A percentile compares a stretch with the other conserved stretches of the same genome.
Conservation (phyloP, 2,329 filamentous ascomycete species). For the Calonectria multiphialidica region DNA sequence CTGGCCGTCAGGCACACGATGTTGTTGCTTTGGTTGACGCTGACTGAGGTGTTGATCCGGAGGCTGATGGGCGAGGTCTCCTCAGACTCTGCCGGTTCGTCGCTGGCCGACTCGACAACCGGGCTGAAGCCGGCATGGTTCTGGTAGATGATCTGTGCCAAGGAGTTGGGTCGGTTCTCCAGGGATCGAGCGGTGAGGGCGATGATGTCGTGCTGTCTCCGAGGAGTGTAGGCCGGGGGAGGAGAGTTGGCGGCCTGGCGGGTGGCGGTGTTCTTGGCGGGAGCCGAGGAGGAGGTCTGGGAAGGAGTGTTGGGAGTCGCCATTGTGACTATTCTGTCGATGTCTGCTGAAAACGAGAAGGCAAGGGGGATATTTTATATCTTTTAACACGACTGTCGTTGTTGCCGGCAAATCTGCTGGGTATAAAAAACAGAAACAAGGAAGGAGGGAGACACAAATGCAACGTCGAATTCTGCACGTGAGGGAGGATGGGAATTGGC, state of each 20-base stretch:
- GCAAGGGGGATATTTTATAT: not conserved
- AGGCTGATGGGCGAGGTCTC: conserved; percentile 57
- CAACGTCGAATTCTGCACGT: not conserved
- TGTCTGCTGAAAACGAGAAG: not conserved
- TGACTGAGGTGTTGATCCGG: conserved; percentile 61
- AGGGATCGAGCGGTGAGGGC: conserved; percentile 31
- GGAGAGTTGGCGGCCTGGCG: conserved; percentile 31
- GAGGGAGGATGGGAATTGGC: not conserved
- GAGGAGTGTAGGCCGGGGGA: conserved; percentile 48
- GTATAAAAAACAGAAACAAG: not conserved
- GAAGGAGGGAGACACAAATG: not conserved
- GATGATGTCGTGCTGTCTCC: conserved; percentile 28
- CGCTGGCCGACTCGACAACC: conserved; percentile 17
- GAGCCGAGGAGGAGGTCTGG: conserved; percentile 23
- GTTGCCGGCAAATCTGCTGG: no score
- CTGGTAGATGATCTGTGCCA: conserved; percentile 10
- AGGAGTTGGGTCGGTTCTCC: conserved; percentile 23
- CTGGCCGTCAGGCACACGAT: conserved; percentile 57
- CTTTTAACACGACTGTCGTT: not conserved
- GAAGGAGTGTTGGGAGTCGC: conserved; percentile 28
- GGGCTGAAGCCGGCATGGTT: conserved; percentile 18
- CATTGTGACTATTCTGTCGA: conserved; percentile 24
- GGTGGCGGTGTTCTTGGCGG: conserved; percentile 36
- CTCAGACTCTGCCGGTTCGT: conserved; percentile 36
- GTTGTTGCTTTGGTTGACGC: conserved; percentile 62